Evolutionary conservation across 2,329 filamentous ascomycete species (phyloP), one percentile per base, ranked within the genome.

Genomic region (Diaporthe citrichinensis): DNA sequence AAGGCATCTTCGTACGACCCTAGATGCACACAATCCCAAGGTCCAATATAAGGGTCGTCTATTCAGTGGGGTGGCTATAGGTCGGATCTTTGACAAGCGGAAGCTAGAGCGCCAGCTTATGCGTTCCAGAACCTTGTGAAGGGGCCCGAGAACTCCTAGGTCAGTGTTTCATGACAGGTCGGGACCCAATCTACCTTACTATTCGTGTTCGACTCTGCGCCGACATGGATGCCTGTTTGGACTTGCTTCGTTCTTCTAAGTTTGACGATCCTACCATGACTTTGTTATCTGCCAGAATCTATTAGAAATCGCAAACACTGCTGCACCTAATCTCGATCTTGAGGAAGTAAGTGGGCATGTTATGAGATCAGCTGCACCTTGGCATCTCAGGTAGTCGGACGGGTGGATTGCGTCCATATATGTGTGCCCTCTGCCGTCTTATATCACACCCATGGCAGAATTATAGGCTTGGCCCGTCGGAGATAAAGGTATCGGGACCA

Each of bases 61-160:
- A 67, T n/a, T 39, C 7, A 39, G 23, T 20, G 28, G 46, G 46
- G n/a, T 28, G 14, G 31, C 12, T 53, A 53, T 68, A 68, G 23
- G 34, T 53, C 46, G 34, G 49, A 53, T 39, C 65, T 53, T 55
- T 68, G 31, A 53, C 65, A 68, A 53, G 62, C 65, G 46, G 65
- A 68, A 68, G 62, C 62, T 68, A 53, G 46, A 68, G 23, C 28
- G 20, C 17, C 31, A 53, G 4, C 31, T 68, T 36, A 53, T 39
- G 46, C 65, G 9, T 68, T 51, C 44, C 46, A 53, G 46, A 68
- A 36, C 31, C 44, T 20, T 34, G 28, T 4, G 59, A 68, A 68
- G 62, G 41, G 62, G 62, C 46, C 46, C 46, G 44, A 68, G 62
- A 5, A n/a, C 62, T 46, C 23, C 23, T 39, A 53, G 20, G 46